These are phyloP conservation scores for Rhododendron vialii DNA, from an alignment of 148 eudicot species.

Conservation along the genomic window DNA sequence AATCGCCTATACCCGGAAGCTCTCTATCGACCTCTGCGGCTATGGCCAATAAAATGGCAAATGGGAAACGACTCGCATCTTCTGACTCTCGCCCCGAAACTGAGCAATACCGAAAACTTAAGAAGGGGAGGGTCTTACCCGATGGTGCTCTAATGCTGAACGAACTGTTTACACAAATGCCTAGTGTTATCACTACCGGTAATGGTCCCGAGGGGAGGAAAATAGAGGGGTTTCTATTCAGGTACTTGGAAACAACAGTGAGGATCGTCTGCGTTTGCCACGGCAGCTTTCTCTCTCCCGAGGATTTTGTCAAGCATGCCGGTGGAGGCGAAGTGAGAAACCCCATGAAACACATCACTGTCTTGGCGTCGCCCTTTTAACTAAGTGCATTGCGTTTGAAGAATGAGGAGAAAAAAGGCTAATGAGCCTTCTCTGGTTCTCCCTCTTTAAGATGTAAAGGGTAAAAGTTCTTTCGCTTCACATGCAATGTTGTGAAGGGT, in stretches of 20 bases:
- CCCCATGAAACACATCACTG: slow-evolving; percentile 4
- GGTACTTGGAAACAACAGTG: background rate
- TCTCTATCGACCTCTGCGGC: background rate
- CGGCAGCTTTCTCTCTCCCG: background rate
- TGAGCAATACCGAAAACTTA: background rate
- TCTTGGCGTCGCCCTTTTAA: background rate
- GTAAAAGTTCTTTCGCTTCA: no score
- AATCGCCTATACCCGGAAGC: background rate
- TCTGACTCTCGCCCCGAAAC: background rate
- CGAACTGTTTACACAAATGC: background rate
- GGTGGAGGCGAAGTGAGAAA: background rate
- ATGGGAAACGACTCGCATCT: background rate
- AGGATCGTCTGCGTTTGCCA: slow-evolving; percentile 4
- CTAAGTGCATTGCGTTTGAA: background rate
- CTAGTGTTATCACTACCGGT: background rate
- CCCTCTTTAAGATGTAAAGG: no score
- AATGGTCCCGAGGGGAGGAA: slow-evolving; percentile 3
- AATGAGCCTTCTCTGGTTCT: no score
- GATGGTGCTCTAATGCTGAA: background rate
- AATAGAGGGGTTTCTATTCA: slow-evolving; percentile 5
- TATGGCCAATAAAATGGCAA: background rate
- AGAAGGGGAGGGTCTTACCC: background rate
- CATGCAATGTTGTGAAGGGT: no score
- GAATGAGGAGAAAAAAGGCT: background rate
- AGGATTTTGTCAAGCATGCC: slow-evolving; percentile 5